Percentiles rank a stretch among this genome's conserved stretches.
Conservation (phyloP, 2,329 filamentous ascomycete genomes). For the Pleomassaria siparia region DNA sequence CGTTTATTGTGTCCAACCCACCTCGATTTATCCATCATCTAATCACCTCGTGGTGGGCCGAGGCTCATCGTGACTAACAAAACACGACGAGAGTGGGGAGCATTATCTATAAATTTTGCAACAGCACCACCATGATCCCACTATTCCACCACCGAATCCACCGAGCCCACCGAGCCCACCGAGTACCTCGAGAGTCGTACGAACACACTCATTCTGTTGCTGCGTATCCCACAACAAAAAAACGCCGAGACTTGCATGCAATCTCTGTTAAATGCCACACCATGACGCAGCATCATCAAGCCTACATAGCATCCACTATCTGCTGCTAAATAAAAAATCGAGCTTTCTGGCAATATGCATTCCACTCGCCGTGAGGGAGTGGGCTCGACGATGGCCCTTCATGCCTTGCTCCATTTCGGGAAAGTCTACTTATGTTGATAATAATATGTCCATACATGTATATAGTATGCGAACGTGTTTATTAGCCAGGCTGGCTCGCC, state of each 20-base stretch:
- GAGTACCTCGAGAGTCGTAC: conserved; percentile 4
- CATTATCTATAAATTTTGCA: too few species aligned
- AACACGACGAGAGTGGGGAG: too few species aligned
- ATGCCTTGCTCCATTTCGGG: conserved; percentile 15
- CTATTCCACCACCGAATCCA: background rate
- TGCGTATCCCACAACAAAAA: background rate
- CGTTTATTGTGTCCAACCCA: too few species aligned
- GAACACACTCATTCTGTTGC: background rate
- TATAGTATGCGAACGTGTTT: background rate
- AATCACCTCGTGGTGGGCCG: too few species aligned
- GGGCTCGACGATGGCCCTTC: background rate
- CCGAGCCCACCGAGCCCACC: too few species aligned
- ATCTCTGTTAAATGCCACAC: conserved; percentile 7
- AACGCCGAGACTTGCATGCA: background rate
- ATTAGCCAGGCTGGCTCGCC: conserved; percentile 1
- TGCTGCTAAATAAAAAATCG: background rate
- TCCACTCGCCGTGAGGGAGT: conserved; percentile 18
- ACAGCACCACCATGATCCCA: background rate
- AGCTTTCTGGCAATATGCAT: conserved; percentile 6
- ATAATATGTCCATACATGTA: conserved; percentile 2
- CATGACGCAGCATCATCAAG: background rate
- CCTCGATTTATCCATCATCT: too few species aligned
- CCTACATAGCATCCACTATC: background rate
- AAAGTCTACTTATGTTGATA: background rate
- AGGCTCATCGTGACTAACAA: too few species aligned